Conservation (phyloP, 2,329 filamentous ascomycete species). For the Alternaria arborescens region DNA sequence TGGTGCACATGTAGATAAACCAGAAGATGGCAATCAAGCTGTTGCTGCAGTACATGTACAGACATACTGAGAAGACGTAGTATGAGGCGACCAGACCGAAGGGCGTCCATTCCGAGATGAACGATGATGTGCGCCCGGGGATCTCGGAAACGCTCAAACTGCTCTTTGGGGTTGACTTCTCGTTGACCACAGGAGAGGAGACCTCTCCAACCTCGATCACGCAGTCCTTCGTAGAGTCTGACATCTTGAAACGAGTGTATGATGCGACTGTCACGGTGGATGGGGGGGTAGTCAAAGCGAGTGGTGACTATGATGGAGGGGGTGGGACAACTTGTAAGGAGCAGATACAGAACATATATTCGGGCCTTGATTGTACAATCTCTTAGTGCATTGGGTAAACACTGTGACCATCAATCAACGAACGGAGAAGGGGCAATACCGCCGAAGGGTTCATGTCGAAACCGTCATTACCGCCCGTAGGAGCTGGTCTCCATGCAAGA, state of each 20-base stretch:
- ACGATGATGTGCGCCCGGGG: conserved; percentile 31
- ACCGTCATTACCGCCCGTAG: conserved; percentile 8
- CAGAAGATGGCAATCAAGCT: conserved; percentile 53
- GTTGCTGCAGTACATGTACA: conserved; percentile 54
- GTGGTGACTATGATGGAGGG: conserved; percentile 27
- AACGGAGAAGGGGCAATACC: conserved; percentile 8
- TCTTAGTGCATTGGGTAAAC: conserved; percentile 7
- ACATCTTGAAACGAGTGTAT: conserved; percentile 35
- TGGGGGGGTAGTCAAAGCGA: conserved; percentile 29
- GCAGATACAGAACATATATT: conserved; percentile 15
- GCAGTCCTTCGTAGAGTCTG: conserved; percentile 24
- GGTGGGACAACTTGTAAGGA: conserved; percentile 7
- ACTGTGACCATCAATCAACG: conserved; percentile 3
- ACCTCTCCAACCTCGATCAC: conserved; percentile 38
- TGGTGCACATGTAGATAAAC: conserved; percentile 56
- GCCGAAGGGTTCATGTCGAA: conserved; percentile 12
- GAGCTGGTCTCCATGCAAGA: conserved; percentile 9
- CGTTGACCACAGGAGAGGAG: conserved; percentile 13
- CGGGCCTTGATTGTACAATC: not conserved
- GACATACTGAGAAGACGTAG: conserved; percentile 53
- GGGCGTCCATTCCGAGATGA: conserved; percentile 54
- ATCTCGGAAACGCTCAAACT: conserved; percentile 10
- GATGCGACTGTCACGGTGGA: conserved; percentile 15
- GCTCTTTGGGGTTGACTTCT: conserved; percentile 14
- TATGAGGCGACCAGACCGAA: conserved; percentile 54